Percentiles rank a stretch among this genome's conserved stretches.
Evolutionary conservation across 202 grass and related monocot species (phyloP).

Genomic region (Alloteropsis angusta): DNA sequence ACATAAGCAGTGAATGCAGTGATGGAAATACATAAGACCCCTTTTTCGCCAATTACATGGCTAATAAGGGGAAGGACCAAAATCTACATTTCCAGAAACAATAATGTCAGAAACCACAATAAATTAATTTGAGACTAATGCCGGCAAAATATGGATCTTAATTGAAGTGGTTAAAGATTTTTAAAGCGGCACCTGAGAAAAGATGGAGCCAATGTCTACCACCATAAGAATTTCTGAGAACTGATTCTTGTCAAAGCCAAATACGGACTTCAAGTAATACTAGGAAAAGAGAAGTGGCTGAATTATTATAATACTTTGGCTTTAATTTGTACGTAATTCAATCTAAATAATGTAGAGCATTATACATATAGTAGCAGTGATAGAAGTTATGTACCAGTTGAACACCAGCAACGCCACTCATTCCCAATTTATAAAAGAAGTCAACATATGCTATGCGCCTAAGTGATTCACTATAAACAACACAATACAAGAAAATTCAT

Average conservation of each 20-base stretch:
- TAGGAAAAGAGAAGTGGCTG: constrained; percentile 4
- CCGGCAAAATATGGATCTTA: not conserved
- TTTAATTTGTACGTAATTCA: not conserved
- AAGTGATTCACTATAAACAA: constrained; percentile 44
- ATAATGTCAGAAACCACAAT: not conserved
- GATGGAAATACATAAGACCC: constrained; percentile 52
- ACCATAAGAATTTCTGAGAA: constrained; percentile 85
- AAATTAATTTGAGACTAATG: not conserved
- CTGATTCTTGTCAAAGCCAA: constrained; percentile 86
- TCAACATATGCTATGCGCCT: constrained; percentile 45
- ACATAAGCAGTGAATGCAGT: constrained; percentile 52
- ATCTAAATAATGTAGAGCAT: not conserved
- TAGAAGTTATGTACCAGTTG: constrained; percentile 41
- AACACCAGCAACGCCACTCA: constrained; percentile 58
- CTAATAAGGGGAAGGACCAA: constrained; percentile 63
- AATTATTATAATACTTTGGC: not conserved
- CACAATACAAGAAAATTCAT: not conserved
- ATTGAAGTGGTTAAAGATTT: not conserved
- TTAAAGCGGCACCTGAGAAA: constrained; percentile 54
- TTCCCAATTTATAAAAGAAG: constrained; percentile 78
- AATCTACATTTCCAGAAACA: constrained; percentile 35
- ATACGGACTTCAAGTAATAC: constrained; percentile 81
- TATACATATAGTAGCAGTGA: not conserved
- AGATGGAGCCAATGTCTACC: constrained; percentile 69
- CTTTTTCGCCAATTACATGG: constrained; percentile 46